Percentiles rank a stretch among this genome's conserved stretches.
Conservation (phyloP, 345 rosid species). For the Linum trigynum region DNA sequence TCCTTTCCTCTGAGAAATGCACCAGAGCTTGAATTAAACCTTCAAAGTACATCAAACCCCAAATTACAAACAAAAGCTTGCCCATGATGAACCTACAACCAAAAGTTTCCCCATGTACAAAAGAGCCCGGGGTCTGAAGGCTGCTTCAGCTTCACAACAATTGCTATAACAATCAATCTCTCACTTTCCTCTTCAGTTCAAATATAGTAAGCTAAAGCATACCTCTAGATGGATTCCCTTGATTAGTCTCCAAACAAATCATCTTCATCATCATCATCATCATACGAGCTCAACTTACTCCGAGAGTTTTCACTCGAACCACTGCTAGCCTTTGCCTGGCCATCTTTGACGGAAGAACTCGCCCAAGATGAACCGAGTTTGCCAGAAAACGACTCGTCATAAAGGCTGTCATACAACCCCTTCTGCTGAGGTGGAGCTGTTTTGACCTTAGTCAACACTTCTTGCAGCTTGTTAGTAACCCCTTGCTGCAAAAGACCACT, state of each 20-base stretch:
- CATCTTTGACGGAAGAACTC: slow-evolving; percentile 27
- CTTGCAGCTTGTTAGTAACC: slow-evolving; percentile 63
- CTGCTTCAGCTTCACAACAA: slow-evolving; percentile 8
- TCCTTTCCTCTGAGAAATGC: too few relatives aligned
- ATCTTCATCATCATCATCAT: slow-evolving; percentile 58
- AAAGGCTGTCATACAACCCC: slow-evolving; percentile 68
- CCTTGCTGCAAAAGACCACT: slow-evolving; percentile 31
- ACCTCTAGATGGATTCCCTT: slow-evolving; percentile 2
- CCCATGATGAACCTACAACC: too few relatives aligned
- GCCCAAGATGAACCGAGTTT: slow-evolving; percentile 94
- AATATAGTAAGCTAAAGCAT: neutral
- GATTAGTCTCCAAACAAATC: slow-evolving; percentile 83
- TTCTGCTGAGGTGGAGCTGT: slow-evolving; percentile 41
- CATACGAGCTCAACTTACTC: slow-evolving; percentile 15
- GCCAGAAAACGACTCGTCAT: slow-evolving; percentile 58
- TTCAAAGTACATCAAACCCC: too few relatives aligned
- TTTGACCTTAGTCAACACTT: slow-evolving; percentile 61
- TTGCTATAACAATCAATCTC: neutral
- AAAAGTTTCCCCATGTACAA: slow-evolving; percentile 23
- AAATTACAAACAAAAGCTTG: too few relatives aligned
- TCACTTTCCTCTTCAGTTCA: neutral
- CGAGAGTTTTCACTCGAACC: slow-evolving; percentile 20
- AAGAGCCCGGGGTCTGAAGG: slow-evolving; percentile 14
- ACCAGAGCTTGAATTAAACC: too few relatives aligned
- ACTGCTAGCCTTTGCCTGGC: slow-evolving; percentile 16